Percentiles rank a stretch among this genome's conserved stretches.
Conservation (phyloP, 441 rosid species). For the California macrophylla region DNA sequence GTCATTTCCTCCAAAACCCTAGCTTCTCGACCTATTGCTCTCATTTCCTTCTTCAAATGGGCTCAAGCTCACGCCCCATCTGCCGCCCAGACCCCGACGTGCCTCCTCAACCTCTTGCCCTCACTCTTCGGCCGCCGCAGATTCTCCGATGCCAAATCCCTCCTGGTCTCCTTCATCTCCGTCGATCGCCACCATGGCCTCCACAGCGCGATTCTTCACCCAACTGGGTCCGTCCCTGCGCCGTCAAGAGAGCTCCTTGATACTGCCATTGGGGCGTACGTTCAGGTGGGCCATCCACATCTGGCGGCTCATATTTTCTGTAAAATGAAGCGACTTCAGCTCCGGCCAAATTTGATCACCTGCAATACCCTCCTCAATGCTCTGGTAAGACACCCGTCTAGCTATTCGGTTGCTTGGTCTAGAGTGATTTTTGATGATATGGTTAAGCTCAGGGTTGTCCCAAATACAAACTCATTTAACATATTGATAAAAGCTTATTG, state of each 20-base stretch:
- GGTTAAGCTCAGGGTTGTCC: conserved; percentile 37
- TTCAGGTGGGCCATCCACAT: conserved; percentile 49
- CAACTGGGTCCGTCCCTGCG: conserved; percentile 17
- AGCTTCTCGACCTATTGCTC: conserved; percentile 32
- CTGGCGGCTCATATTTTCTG: conserved; percentile 55
- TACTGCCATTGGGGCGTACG: conserved; percentile 49
- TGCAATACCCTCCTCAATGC: conserved; percentile 58
- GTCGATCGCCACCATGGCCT: conserved; percentile 39
- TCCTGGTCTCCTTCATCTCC: conserved; percentile 52
- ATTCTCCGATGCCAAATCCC: conserved; percentile 56
- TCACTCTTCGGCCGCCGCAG: conserved; percentile 42
- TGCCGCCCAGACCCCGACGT: conserved; percentile 30
- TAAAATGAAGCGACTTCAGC: conserved; percentile 47
- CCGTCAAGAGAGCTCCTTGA: conserved; percentile 49
- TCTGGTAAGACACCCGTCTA: conserved; percentile 55
- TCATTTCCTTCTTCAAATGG: conserved; percentile 54
- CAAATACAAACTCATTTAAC: conserved; percentile 48
- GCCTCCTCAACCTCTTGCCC: conserved; percentile 53
- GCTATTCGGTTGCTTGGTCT: conserved; percentile 39
- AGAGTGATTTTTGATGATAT: conserved; percentile 47
- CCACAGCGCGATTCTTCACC: conserved; percentile 39
- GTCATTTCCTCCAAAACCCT: conserved; percentile 43
- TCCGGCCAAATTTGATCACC: conserved; percentile 55
- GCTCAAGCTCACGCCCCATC: conserved; percentile 28
- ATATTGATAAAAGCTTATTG: conserved; percentile 65